Percentiles rank a stretch among this genome's conserved stretches.
These are phyloP conservation scores for Podospora conica DNA, from an alignment of 495 filamentous ascomycete genomes.

Conservation along the genomic window DNA sequence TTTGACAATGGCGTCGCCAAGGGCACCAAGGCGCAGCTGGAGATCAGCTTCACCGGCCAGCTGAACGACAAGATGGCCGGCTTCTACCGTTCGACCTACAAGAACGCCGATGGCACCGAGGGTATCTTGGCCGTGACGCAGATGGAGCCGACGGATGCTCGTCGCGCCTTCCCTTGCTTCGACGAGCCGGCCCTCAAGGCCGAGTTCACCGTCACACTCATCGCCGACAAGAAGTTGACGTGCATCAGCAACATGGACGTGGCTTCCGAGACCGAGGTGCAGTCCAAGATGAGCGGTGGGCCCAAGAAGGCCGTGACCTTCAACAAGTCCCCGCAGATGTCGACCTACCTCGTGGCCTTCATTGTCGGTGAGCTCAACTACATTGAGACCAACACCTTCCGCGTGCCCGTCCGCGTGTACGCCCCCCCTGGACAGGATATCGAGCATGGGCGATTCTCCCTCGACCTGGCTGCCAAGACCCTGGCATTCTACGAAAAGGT, in stretches of 20 bases:
- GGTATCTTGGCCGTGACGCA: constrained; percentile 69
- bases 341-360: constrained; percentile 71
- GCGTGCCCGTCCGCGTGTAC: constrained; percentile 67
- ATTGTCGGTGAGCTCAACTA: constrained; percentile 70
- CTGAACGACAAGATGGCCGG: constrained; percentile 79
- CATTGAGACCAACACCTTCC: constrained; percentile 68
- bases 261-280: constrained; percentile 54
- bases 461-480: constrained; percentile 62
- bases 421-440: constrained; percentile 58
- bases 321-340: constrained; percentile 69
- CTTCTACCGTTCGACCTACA: constrained; percentile 75
- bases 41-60: constrained; percentile 59
- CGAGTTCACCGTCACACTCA: constrained; percentile 64
- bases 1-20: constrained; percentile 55
- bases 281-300: constrained; percentile 45
- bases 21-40: constrained; percentile 56
- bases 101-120: constrained; percentile 54
- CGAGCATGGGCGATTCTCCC: constrained; percentile 61
- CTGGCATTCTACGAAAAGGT: constrained; percentile 69
- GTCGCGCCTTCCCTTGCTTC: constrained; percentile 70
- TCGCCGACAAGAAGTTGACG: constrained; percentile 66
- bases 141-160: constrained; percentile 75
- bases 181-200: constrained; percentile 74
- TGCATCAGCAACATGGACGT: constrained; percentile 81
- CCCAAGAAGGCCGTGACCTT: constrained; percentile 68